phyloP scores from a whole-genome alignment of 73 alveolate genomes.

The Diophrys sp. region DNA sequence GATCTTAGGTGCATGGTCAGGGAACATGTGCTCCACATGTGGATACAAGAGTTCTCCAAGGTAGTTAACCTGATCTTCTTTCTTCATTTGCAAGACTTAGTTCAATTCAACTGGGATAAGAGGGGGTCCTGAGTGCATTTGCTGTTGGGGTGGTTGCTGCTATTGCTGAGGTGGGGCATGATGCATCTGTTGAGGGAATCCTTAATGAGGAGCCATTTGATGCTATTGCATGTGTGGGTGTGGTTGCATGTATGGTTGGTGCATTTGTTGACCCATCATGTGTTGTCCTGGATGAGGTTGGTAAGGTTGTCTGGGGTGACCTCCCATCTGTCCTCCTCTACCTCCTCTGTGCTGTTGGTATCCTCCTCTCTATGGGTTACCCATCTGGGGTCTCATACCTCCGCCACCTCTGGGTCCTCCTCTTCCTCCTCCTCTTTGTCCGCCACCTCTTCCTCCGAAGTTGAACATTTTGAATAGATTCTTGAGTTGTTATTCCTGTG shows the following conservation, averaged over 20 bases:
- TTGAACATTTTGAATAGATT: background rate
- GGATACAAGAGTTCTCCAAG: conserved; percentile 24
- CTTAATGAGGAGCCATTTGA: background rate
- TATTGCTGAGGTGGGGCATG: background rate
- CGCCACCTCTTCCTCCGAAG: background rate
- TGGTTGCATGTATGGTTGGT: background rate
- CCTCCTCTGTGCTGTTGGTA: background rate
- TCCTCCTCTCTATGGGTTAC: background rate
- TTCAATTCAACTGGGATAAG: background rate
- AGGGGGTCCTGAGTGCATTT: too few species aligned
- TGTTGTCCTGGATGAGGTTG: background rate
- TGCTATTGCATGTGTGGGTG: background rate
- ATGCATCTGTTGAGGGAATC: background rate
- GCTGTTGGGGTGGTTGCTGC: background rate
- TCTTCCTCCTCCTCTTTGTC: background rate
- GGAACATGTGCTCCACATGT: background rate
- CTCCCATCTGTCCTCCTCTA: background rate
- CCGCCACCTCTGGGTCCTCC: conserved; percentile 6
- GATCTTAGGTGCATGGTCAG: conserved; percentile 16
- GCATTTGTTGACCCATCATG: background rate
- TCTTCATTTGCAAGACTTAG: background rate
- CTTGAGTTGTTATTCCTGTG: background rate
- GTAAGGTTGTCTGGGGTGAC: background rate
- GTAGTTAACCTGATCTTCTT: conserved; percentile 4
- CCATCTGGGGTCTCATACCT: background rate